phyloP scores from a whole-genome alignment of 306 rosid genomes.

The Cercis canadensis region DNA sequence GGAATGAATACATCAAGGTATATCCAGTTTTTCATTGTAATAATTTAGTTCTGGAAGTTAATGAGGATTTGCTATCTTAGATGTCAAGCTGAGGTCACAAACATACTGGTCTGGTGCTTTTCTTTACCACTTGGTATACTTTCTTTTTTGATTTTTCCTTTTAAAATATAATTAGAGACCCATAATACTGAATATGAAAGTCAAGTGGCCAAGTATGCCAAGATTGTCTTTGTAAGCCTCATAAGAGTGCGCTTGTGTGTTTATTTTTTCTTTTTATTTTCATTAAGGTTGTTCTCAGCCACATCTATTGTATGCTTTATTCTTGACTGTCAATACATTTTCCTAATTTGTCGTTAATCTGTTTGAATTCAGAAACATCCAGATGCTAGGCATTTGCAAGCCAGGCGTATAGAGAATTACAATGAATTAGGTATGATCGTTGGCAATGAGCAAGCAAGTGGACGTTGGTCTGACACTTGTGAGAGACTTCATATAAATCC shows the following conservation, averaged over 20 bases:
- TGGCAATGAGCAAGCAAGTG: constrained; percentile 51
- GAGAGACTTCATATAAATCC: constrained; percentile 43
- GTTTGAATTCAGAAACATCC: constrained; percentile 52
- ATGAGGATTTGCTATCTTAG: constrained; percentile 18
- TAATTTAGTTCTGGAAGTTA: constrained; percentile 33
- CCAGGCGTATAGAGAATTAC: constrained; percentile 46
- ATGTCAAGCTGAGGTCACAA: constrained; percentile 25
- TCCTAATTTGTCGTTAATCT: constrained; percentile 26
- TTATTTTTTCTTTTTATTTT: not conserved
- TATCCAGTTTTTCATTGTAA: constrained; percentile 23
- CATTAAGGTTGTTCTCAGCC: not conserved
- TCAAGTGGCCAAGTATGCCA: not conserved
- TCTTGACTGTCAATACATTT: not conserved
- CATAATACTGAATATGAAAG: not conserved
- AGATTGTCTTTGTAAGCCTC: constrained; percentile 1
- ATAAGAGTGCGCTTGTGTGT: not conserved
- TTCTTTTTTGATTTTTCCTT: not conserved
- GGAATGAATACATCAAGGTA: constrained; percentile 60
- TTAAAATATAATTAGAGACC: constrained; percentile 9
- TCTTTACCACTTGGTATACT: not conserved
- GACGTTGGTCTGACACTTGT: constrained; percentile 44
- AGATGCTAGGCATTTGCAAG: constrained; percentile 48
- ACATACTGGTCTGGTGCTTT: not conserved
- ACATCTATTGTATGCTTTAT: not conserved
- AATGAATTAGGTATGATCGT: constrained; percentile 51